Conservation (phyloP, 176 grass and related monocot species). For the Hsuehochloa calcarea region DNA sequence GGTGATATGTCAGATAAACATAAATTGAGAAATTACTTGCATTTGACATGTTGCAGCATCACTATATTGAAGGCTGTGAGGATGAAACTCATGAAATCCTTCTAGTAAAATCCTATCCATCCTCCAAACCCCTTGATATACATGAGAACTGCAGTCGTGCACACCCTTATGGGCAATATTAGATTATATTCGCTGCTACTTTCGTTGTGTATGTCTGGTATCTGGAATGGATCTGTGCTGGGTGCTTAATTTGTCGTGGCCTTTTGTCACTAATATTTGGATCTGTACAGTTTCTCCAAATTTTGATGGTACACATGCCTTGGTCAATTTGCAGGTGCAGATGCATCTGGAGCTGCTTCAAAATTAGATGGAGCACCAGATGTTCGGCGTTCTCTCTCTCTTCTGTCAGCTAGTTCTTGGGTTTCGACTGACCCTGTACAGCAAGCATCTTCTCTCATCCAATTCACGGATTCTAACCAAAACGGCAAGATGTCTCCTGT, state of each 20-base stretch:
- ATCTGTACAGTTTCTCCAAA: not conserved
- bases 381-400: conserved; percentile 62
- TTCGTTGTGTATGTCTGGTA: not conserved
- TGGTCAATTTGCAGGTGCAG: conserved; percentile 1
- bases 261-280: not conserved
- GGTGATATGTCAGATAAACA: not conserved
- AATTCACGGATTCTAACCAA: not conserved
- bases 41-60: not conserved
- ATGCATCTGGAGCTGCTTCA: conserved; percentile 38
- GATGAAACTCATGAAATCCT: not conserved
- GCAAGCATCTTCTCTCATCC: conserved; percentile 10
- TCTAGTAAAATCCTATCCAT: not conserved
- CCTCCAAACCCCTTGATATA: not conserved
- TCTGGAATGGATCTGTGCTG: not conserved
- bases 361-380: conserved; percentile 55
- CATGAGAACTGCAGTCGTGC: not conserved
- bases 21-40: not conserved
- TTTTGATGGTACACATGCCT: not conserved
- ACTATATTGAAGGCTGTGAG: not conserved
- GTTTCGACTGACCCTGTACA: not conserved
- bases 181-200: not conserved
- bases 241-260: not conserved
- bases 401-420: conserved; percentile 58
- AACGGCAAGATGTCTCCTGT: not conserved
- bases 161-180: not conserved